Evolutionary conservation across 176 grass and related monocot genomes (phyloP), one percentile per base, ranked within the genome.

Genomic region (Zea luxurians): DNA sequence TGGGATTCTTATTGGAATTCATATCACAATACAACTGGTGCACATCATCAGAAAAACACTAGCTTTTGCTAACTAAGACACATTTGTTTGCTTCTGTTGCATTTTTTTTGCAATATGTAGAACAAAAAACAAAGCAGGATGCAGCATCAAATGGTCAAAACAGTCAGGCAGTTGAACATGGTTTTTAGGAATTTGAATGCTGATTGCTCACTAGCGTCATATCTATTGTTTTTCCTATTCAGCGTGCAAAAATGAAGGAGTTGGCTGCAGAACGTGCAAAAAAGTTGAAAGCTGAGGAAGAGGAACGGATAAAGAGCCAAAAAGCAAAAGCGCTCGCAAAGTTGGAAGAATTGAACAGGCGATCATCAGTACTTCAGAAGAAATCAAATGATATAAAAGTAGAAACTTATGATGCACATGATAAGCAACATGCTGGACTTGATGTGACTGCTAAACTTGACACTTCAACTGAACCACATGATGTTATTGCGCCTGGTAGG

Each of bases 281-380:
- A 71, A 88, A 93, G 43, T 66, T 95, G 64, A 88, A 99, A 87
- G 71, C 77, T 68, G 92, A 99, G 81, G 96, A 99, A 79, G 92
- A 99, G 60, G 92, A 99, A 74, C 86, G 90, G 48, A 91, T 66
- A 78, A 91, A 85, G 53, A 86, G 92, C 64, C 96, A 95, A 85
- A 99, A 78, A 69, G 92, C 90, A 78, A 99, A 99, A 90, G 96
- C 92, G 81, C 88, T 93, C 60, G 88, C 82, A 9, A 99, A 99
- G 68, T 83, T 95, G 80, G 96, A 99, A 89, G 96, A 93, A 81
- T 60, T 99, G 78, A 91, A 99, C 63, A 92, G 82, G 38, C 96
- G 96, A 6, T 87, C 91, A 37, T 64, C 83, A 72, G 83, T 79
- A 75, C 46, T 78, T 80, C 83, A 63, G 78, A 83, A 88, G 48